phyloP scores from a whole-genome alignment of 805 yeast genomes.

The Kuraishia hungarica region DNA sequence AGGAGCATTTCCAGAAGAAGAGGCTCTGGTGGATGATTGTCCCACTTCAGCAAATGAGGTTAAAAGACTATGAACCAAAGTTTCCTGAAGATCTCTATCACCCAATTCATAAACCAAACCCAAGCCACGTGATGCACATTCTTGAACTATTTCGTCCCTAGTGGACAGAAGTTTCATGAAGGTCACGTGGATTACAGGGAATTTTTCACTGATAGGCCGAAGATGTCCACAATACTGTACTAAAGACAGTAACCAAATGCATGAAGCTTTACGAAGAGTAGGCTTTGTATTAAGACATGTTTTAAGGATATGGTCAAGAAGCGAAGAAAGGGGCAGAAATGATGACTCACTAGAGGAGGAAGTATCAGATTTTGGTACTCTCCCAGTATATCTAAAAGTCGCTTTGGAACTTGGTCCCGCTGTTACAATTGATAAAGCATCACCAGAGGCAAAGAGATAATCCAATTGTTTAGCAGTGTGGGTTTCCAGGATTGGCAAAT shows the following conservation, averaged over 20 bases:
- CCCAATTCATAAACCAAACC: conserved; percentile 78
- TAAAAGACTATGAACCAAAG: conserved; percentile 63
- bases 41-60: conserved; percentile 71
- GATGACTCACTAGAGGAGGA: conserved; percentile 3
- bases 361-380: conserved; percentile 18
- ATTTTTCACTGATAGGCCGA: conserved; percentile 25
- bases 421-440: conserved; percentile 64
- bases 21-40: conserved; percentile 22
- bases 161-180: conserved; percentile 77
- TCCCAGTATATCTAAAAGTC: conserved; percentile 44
- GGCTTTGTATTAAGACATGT: conserved; percentile 65
- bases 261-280: conserved; percentile 60
- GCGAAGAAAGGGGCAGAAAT: conserved; percentile 10
- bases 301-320: conserved; percentile 42
- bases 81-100: conserved; percentile 55
- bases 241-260: conserved; percentile 79
- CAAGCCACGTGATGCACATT: conserved; percentile 84
- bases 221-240: conserved; percentile 63
- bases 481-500: conserved; percentile 51
- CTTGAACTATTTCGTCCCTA: conserved; percentile 83
- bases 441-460: conserved; percentile 71
- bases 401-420: conserved; percentile 68
- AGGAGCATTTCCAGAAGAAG: conserved; percentile 28
- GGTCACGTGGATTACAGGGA: conserved; percentile 59
- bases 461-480: conserved; percentile 70